phyloP scores from a whole-genome alignment of 1,139 yeast species.

The Suhomyces yuchorum region DNA sequence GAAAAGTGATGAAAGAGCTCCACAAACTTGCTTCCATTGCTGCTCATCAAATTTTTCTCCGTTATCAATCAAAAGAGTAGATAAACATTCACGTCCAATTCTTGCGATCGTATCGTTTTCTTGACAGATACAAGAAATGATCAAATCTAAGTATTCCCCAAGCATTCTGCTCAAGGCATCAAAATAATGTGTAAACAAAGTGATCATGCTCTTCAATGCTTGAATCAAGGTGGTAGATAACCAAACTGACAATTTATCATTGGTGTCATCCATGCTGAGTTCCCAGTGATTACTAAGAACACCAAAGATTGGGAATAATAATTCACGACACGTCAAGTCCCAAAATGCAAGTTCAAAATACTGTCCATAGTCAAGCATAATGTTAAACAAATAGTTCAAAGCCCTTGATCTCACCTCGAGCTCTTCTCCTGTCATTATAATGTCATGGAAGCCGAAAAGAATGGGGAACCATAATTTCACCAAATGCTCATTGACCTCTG shows the following conservation, averaged over 20 bases:
- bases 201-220: constrained; percentile 87
- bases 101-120: constrained; percentile 96
- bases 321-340: constrained; percentile 74
- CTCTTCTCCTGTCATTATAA: constrained; percentile 92
- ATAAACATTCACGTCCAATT: constrained; percentile 88
- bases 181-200: constrained; percentile 79
- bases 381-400: constrained; percentile 76
- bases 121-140: constrained; percentile 90
- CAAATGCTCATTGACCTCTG: constrained; percentile 38
- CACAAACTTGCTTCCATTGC: constrained; percentile 78
- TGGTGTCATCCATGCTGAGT: constrained; percentile 58
- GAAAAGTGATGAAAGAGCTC: constrained; percentile 68
- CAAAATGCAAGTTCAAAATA: constrained; percentile 76
- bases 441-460: constrained; percentile 80
- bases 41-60: constrained; percentile 57
- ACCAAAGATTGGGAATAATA: constrained; percentile 87
- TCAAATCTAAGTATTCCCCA: constrained; percentile 72
- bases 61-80: constrained; percentile 75
- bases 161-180: constrained; percentile 70
- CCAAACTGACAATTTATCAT: constrained; percentile 93
- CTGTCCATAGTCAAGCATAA: constrained; percentile 76
- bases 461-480: constrained; percentile 75
- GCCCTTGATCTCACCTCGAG: constrained; percentile 93
- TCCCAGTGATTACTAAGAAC: constrained; percentile 79
- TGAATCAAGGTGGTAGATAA: constrained; percentile 93